Base-by-base conservation (phyloP, 768 basidiomycete species). In the Phaeotremella skinneri region DNA sequence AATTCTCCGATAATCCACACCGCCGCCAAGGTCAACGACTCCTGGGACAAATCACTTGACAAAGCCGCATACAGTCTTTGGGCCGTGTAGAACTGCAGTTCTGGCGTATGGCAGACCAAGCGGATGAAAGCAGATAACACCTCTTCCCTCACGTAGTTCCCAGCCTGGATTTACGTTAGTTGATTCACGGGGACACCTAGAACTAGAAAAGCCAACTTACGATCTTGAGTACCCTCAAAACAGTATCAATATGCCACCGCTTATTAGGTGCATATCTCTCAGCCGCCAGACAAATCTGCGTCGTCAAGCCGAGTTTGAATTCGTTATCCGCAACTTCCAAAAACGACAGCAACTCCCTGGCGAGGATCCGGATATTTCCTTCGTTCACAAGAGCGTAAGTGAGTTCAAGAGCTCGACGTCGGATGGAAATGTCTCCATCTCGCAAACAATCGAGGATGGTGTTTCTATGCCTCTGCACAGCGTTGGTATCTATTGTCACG, bases 371-470 rank as follows among this genome's bases (percentile, higher is more conserved):
- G 45, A 99, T 90, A 70, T 96, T 98, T 64, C 84, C 82, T 69
- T 98, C 94, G 73, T 96, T 94, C 76, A 97, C 91, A 54, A 99
- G 84, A 0, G 94, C 93, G 75, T 98, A 99, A 11, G 92, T 96
- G 1, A 99, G 83, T 76, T 98, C 96, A 30, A 99, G 84, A 0
- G 96, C 96, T 56, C 96, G 87, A 43, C 96, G 86, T 31, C 96
- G 86, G 73, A 99, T 99, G 9, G 96, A 99, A 56, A 99, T 97
- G 68, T 98, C 96, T 9, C 94, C 96, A 67, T 99, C 96, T n/a
- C 94, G 87, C 37, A 99, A 80, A 80, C 96, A 99, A 76, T 98
- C 94, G n/a, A 99, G 85, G 64, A 99, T 97, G 66, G 90, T 98
- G 76, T 94, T 92, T 25, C 92, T 88, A 76, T 99, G 96, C 23